Percentiles rank a stretch among this genome's conserved stretches.
Conservation (phyloP, 257 asterid species). For the Jasminum sambac region DNA sequence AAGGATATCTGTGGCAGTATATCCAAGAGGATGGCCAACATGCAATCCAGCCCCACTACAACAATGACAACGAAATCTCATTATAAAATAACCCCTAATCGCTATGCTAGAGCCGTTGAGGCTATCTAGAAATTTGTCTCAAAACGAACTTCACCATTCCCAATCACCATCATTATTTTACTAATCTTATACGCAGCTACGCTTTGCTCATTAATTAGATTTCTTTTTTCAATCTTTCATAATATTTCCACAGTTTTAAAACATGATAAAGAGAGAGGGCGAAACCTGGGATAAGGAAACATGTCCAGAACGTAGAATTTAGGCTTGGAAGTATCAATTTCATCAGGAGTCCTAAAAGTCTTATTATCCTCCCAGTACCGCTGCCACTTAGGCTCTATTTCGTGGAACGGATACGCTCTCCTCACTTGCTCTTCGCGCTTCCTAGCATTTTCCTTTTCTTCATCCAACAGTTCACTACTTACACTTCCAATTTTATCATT, state of each 20-base stretch:
- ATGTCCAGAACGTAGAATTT: slow-evolving; percentile 96
- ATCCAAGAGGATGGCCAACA: slow-evolving; percentile 99
- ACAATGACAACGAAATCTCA: slow-evolving; percentile 24
- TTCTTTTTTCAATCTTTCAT: neutral
- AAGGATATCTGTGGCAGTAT: slow-evolving; percentile 96
- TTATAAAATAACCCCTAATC: slow-evolving; percentile 17
- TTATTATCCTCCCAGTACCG: slow-evolving; percentile 78
- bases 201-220: neutral
- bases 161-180: neutral
- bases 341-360: slow-evolving; percentile 87
- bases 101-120: slow-evolving; percentile 16
- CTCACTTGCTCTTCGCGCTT: slow-evolving; percentile 35
- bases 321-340: slow-evolving; percentile 84
- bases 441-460: slow-evolving; percentile 17
- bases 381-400: slow-evolving; percentile 95
- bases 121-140: neutral
- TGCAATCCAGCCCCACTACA: slow-evolving; percentile 98
- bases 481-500: slow-evolving; percentile 9
- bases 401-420: slow-evolving; percentile 83
- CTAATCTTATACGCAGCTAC: neutral
- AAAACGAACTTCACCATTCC: neutral
- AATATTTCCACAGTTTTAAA: neutral
- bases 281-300: slow-evolving; percentile 97
- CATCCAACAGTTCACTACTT: neutral
- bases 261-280: neutral